phyloP scores from a whole-genome alignment of 371 early-diverging fungal genomes.

The Mortierella sp. region DNA sequence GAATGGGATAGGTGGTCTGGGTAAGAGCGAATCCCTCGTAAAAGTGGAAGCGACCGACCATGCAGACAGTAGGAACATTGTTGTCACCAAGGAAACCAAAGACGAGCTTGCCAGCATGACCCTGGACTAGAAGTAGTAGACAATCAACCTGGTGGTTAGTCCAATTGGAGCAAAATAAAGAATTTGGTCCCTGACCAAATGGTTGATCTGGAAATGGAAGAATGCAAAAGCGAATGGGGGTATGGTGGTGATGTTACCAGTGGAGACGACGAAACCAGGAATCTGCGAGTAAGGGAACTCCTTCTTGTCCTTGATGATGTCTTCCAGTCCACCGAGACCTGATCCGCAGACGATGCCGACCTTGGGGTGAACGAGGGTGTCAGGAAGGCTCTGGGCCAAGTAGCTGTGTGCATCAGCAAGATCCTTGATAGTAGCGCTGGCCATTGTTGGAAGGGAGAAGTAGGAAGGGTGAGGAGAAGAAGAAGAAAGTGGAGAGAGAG shows the following conservation, averaged over 20 bases:
- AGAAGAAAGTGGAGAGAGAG: neutral
- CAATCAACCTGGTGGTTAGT: neutral
- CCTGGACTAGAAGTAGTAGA: slow-evolving; percentile 64
- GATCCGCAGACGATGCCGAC: slow-evolving; percentile 94
- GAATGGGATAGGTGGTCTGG: slow-evolving; percentile 88
- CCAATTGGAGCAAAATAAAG: too few species aligned
- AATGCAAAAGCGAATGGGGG: too few species aligned
- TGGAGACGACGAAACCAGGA: slow-evolving; percentile 87
- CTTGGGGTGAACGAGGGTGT: slow-evolving; percentile 54
- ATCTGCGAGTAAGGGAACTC: slow-evolving; percentile 85
- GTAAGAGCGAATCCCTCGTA: slow-evolving; percentile 86
- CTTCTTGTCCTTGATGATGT: slow-evolving; percentile 74
- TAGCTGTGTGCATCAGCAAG: slow-evolving; percentile 38
- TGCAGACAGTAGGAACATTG: slow-evolving; percentile 76
- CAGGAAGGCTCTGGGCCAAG: slow-evolving; percentile 44
- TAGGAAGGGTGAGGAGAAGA: neutral
- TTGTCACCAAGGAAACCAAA: slow-evolving; percentile 86
- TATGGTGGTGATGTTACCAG: too few species aligned
- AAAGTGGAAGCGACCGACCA: slow-evolving; percentile 91
- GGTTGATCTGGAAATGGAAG: too few species aligned
- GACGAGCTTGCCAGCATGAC: slow-evolving; percentile 93
- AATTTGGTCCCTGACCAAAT: too few species aligned
- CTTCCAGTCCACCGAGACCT: slow-evolving; percentile 89
- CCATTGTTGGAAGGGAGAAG: slow-evolving; percentile 24
- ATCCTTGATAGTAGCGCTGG: slow-evolving; percentile 48